phyloP scores from a whole-genome alignment of 2,329 filamentous ascomycete species.

The Aspergillus hortae region DNA sequence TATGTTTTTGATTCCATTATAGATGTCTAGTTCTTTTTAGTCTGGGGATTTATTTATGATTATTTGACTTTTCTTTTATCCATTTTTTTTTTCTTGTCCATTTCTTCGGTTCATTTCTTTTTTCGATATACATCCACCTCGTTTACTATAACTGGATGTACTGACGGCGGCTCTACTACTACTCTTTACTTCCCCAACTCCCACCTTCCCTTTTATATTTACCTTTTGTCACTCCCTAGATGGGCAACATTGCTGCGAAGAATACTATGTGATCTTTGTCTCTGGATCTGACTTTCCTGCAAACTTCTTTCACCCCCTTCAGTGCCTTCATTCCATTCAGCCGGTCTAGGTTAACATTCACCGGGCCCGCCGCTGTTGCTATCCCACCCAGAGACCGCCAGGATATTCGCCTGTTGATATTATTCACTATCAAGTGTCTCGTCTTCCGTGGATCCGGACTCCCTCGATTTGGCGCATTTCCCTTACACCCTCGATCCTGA shows the following conservation, averaged over 20 bases:
- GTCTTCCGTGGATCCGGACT: neutral
- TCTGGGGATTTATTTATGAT: slow-evolving; percentile 9
- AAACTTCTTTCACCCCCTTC: slow-evolving; percentile 38
- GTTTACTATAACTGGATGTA: slow-evolving; percentile 18
- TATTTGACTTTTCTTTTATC: slow-evolving; percentile 11
- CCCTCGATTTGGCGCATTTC: neutral
- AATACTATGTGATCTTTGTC: slow-evolving; percentile 14
- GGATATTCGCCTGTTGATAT: neutral
- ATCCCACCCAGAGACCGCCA: slow-evolving; percentile 13
- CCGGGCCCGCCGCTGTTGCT: slow-evolving; percentile 20
- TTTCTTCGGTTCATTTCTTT: slow-evolving; percentile 11
- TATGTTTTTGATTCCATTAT: slow-evolving; percentile 9
- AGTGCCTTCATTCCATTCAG: slow-evolving; percentile 30
- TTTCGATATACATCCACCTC: slow-evolving; percentile 13
- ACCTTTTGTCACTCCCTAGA: slow-evolving; percentile 6
- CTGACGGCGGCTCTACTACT: slow-evolving; percentile 12
- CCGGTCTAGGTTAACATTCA: slow-evolving; percentile 26
- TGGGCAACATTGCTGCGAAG: slow-evolving; percentile 1
- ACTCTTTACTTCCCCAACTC: slow-evolving; percentile 11
- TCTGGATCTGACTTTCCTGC: slow-evolving; percentile 52
- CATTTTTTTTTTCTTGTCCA: slow-evolving; percentile 1
- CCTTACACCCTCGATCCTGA: neutral
- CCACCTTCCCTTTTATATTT: slow-evolving; percentile 16
- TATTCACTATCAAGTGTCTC: neutral
- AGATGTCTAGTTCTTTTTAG: slow-evolving; percentile 2